These are phyloP conservation scores for Ilyonectria mors-panacis DNA, from an alignment of 2,329 filamentous ascomycete genomes.

Conservation along the genomic window DNA sequence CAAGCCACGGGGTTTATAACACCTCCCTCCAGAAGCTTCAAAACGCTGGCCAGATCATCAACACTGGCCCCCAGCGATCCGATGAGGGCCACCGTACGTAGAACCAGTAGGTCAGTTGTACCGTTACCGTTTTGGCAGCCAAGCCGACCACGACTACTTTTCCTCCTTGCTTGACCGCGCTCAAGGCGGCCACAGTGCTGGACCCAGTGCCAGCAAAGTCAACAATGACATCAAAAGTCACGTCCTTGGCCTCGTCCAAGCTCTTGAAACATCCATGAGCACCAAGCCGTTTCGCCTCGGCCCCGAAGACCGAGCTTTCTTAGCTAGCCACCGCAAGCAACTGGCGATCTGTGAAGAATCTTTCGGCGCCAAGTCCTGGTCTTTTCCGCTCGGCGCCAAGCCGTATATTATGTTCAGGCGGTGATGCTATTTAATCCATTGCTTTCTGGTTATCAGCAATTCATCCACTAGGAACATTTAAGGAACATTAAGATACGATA, in stretches of 20 bases:
- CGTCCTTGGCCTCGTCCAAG: not conserved
- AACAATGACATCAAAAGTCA: conserved; percentile 18
- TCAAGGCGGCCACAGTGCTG: not conserved
- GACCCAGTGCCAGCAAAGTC: conserved; percentile 24
- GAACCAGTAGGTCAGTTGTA: not conserved
- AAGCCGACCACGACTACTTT: conserved; percentile 25
- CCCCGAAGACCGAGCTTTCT: no score
- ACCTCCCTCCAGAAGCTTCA: not conserved
- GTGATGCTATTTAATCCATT: no score
- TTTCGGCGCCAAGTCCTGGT: no score
- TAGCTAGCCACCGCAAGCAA: no score
- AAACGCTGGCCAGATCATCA: not conserved
- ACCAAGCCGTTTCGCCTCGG: conserved; percentile 1
- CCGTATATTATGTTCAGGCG: no score
- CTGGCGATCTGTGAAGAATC: no score
- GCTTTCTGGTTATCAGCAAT: no score
- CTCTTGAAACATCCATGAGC: conserved; percentile 13
- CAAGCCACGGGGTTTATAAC: not conserved
- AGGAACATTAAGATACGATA: no score
- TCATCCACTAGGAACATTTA: no score
- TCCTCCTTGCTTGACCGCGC: not conserved
- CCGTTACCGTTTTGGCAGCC: not conserved
- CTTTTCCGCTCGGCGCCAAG: no score
- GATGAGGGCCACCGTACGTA: not conserved
- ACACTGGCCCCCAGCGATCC: not conserved